These are phyloP conservation scores for Flammula alnicola DNA, from an alignment of 1,284 basidiomycete species.

Conservation along the genomic window DNA sequence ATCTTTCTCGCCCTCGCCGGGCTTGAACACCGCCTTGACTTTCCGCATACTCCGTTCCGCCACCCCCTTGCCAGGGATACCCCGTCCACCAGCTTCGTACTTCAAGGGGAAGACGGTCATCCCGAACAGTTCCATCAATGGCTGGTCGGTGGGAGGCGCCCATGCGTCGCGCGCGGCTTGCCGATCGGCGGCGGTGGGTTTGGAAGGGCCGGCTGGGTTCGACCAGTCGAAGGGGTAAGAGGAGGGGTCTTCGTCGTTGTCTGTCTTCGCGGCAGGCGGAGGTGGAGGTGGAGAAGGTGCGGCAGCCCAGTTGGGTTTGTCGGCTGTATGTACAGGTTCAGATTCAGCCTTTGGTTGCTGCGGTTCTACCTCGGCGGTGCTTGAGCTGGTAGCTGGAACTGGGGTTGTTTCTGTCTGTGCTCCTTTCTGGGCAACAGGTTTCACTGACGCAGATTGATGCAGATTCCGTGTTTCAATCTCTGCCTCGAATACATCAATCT, in stretches of 20 bases:
- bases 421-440: too few species aligned
- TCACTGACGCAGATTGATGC: neutral
- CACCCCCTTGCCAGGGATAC: conserved; percentile 9
- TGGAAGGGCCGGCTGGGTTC: neutral
- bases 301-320: conserved; percentile 6
- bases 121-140: conserved; percentile 23
- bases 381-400: neutral
- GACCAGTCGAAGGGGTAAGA: conserved; percentile 6
- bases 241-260: neutral
- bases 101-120: conserved; percentile 24
- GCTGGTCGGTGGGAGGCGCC: conserved; percentile 17
- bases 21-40: conserved; percentile 17
- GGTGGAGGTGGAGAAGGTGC: too few species aligned
- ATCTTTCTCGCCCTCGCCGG: conserved; percentile 8
- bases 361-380: too few species aligned
- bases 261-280: too few species aligned
- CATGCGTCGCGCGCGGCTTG: conserved; percentile 18
- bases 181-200: conserved; percentile 3
- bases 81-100: conserved; percentile 16
- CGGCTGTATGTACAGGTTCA: conserved; percentile 3
- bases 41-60: conserved; percentile 26
- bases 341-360: neutral
- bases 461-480: neutral
- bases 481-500: conserved; percentile 3
- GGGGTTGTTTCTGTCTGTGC: too few species aligned